phyloP scores from a whole-genome alignment of 2,329 filamentous ascomycete genomes.

The Nigrospora sphaerica region DNA sequence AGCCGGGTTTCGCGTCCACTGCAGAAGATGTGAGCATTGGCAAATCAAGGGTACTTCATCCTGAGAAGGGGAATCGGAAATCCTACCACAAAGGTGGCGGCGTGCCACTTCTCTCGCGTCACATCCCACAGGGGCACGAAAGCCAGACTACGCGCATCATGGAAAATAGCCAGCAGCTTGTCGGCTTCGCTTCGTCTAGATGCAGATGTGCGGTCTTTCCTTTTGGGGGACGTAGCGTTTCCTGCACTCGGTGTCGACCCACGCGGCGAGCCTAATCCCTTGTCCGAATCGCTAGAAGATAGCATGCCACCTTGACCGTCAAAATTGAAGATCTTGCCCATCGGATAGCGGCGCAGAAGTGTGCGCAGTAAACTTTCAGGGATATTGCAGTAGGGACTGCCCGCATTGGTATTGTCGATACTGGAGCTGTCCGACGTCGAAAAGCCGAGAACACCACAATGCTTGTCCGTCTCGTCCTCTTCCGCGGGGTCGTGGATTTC shows the following conservation, averaged over 20 bases:
- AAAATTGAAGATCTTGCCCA: conserved; percentile 35
- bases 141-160: conserved; percentile 10
- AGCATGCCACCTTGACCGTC: conserved; percentile 10
- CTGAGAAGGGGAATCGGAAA: too few species aligned
- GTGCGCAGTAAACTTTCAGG: conserved; percentile 29
- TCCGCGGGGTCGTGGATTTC: background rate
- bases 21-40: too few species aligned
- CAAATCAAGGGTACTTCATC: too few species aligned
- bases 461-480: background rate
- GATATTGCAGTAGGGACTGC: conserved; percentile 12
- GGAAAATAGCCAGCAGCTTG: conserved; percentile 19
- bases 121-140: too few species aligned
- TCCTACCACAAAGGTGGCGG: too few species aligned
- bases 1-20: conserved; percentile 34
- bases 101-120: too few species aligned
- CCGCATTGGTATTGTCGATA: conserved; percentile 17
- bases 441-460: conserved; percentile 28
- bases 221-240: too few species aligned
- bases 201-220: too few species aligned
- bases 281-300: conserved; percentile 14
- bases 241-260: background rate
- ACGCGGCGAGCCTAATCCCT: too few species aligned
- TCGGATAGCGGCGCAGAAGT: conserved; percentile 34
- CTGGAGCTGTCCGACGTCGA: conserved; percentile 26
- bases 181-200: background rate